Evolutionary conservation across 805 yeast genomes (phyloP), one percentile per base, ranked within the genome.

Genomic region (Saccharomyces cerevisiae): DNA sequence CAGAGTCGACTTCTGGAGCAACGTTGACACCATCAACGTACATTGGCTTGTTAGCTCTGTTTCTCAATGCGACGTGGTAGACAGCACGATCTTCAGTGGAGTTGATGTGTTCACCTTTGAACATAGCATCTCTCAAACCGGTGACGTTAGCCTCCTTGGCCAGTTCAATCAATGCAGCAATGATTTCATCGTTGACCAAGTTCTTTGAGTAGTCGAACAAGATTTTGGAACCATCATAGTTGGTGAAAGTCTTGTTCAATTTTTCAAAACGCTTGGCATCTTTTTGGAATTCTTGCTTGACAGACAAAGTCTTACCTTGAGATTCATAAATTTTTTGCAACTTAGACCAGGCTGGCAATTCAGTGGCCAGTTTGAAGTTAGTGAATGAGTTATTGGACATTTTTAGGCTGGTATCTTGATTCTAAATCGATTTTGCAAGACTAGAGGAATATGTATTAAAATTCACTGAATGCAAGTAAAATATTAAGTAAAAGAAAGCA

Each of bases 61-160:
- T 92, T 81, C 99, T 87, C 66, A 94, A 81, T 36, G 98, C 99
- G 65, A 84, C 89, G 76, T 94, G 99, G 80, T 80, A 94, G 49
- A 94, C 99, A 46, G 99, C 98, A 75, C 96, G 83, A 75, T 83
- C 87, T 77, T 94, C 99, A 58, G 99, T 94, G 76, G 82, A 81
- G 80, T 94, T 94, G 79, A 94, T 90, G 76, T 89, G 90, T 57
- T 83, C 87, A 72, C 99, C 99, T 30, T 80, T 80, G 70, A 94
- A 94, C 90, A 94, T 84, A 54, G 80, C 88, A 67, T 92, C 95
- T 73, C 98, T 84, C 70, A 94, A 82, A 56, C 78, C 70, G 72
- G 89, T 94, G 63, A 94, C 91, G 53, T 84, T 81, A 61, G 97
- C 91, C 74, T 94, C 96, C 70, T 84, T 82, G 63, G 98, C 98